Base-by-base conservation (phyloP, 78 protist species). In the Protostelium mycophagum region DNA sequence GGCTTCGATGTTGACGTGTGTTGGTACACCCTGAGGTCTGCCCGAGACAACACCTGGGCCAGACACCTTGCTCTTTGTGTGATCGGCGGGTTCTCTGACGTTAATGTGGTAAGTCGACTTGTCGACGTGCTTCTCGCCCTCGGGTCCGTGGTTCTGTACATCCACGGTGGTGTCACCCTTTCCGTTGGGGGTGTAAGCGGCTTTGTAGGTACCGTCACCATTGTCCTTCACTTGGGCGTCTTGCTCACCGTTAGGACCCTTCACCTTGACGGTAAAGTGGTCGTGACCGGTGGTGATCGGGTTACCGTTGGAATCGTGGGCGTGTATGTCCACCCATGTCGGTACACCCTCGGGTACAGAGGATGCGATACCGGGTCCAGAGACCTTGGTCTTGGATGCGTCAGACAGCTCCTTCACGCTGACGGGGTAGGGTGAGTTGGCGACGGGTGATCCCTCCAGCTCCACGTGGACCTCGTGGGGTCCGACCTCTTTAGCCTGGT, bases 191-290 rank as follows among this genome's bases (percentile, higher is more conserved):
- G 95, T 91, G 84, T 94, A 94, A 0, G 63, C 10, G 34, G 89
- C 96, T 28, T 92, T 91, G 93, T 94, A 94, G 34, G 96, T 91
- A 83, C 96, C 96, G 38, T 94, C 91, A 0, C 93, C 96, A n/a
- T 94, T 94, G 83, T 94, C 96, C 86, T 83, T 1, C 85, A 94
- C 89, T 38, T 83, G 16, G 31, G 88, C 92, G 1, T 89, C 38
- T n/a, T 36, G 92, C 37, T 34, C 36, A 73, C 90, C 95, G 63
- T 89, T 89, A 38, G 94, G 93, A 85, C 92, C 93, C 10, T 86
- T 89, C 35, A 88, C 92, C 0, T 83, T 84, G 86, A 85, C 96
- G 83, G 96, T 84, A 87, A 94, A 89, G 90, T 87, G 86, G 84
- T 90, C 96, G 83, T 91, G 94, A 38, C 96, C 96, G 35, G 28